Base-by-base conservation (phyloP, 2,329 filamentous ascomycete species). In the Oidium heveae region DNA sequence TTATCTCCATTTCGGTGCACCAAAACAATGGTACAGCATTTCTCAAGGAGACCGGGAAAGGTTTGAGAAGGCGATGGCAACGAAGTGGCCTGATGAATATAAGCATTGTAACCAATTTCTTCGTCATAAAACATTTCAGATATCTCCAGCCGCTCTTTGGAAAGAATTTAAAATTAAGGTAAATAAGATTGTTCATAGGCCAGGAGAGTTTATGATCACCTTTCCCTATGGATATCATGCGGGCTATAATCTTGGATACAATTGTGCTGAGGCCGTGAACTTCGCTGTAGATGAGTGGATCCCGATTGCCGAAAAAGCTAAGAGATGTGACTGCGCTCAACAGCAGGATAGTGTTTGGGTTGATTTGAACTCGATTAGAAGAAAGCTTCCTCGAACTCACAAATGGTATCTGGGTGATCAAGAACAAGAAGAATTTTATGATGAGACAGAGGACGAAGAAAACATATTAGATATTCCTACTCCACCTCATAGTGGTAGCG, bases 21-120 rank as follows among this genome's bases (percentile, higher is more conserved):
- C 91, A 0, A 98, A 98, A 69, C 91, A 98, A 67, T 98, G 91
- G 91, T 98, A 98, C 70, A 95, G 88, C 68, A 96, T 98, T 60
- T 94, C 89, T 0, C 93, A 96, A 66, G 84, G 85, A 59, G 91
- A 98, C 66, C 87, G 89, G 15, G 79, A 87, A 53, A 82, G 84
- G 16, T 98, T 98, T 62, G 91, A 98, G 68, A 79, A 80, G 39
- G 89, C 86, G 44, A 98, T 98, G 91, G 89, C 84, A 69, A 87
- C 75, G 64, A 85, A 94, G 56, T 98, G 89, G 88, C 86, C 88
- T 0, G 82, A 82, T 6, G 91, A 98, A 63, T 86, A 88, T 20
- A 98, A 98, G 68, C 85, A 86, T 43, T 98, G 91, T 65, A 83
- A 86, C 59, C 91, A 98, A 62, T 98, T 98, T 65, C 74, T 98